Percentiles rank a stretch among this genome's conserved stretches.
Conservation (phyloP, 495 filamentous ascomycete genomes). For the Talaromyces proteolyticus region DNA sequence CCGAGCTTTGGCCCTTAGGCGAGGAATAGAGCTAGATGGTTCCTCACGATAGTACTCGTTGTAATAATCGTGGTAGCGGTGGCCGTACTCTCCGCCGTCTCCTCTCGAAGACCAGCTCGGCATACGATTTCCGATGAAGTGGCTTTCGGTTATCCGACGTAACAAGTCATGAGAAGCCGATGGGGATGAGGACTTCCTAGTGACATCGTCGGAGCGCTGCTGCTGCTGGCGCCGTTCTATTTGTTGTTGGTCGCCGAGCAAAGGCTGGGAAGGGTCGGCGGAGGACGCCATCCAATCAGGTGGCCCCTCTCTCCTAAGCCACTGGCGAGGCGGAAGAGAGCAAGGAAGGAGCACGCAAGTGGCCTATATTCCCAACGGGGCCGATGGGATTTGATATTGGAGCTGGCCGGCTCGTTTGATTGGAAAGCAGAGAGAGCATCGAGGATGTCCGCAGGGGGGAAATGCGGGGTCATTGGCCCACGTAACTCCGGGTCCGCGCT, state of each 20-base stretch:
- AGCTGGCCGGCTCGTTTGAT: not conserved
- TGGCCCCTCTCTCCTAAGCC: no score
- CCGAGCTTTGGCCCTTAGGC: constrained; percentile 16
- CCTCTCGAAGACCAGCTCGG: not conserved
- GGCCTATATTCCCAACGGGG: not conserved
- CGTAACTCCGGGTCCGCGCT: not conserved
- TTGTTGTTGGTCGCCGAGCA: not conserved
- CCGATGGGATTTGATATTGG: no score
- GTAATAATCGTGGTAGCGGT: not conserved
- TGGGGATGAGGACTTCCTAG: not conserved
- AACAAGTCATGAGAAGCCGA: not conserved
- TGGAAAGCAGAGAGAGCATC: not conserved
- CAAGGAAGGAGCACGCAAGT: not conserved
- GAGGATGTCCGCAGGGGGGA: not conserved
- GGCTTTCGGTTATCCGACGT: not conserved
- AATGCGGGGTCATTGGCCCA: not conserved
- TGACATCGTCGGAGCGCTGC: not conserved
- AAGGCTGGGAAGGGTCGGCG: constrained; percentile 4
- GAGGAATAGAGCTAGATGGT: not conserved
- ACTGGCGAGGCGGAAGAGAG: no score
- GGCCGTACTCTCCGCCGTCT: not conserved
- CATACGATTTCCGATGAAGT: not conserved
- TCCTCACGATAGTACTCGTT: not conserved
- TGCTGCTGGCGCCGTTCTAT: not conserved
- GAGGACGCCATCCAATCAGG: constrained; percentile 2